phyloP scores from a whole-genome alignment of 2,329 filamentous ascomycete genomes.

The Periconia sp. region DNA sequence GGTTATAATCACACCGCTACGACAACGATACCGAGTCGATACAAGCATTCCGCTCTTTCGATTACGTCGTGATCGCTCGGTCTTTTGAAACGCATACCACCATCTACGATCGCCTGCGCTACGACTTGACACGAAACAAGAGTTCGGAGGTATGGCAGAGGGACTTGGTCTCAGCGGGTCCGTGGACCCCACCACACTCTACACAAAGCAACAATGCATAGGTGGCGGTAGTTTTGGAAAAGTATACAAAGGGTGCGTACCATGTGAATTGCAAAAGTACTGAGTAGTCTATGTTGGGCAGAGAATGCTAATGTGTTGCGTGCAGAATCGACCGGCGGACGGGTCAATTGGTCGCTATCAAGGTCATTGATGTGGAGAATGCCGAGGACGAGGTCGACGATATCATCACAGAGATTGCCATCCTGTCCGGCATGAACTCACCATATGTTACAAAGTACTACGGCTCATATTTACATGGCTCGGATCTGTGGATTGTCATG shows the following conservation, averaged over 20 bases:
- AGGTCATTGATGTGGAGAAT: slow-evolving; percentile 98
- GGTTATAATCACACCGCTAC: too few relatives aligned
- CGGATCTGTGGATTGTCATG: slow-evolving; percentile 99
- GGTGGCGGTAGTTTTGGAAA: slow-evolving; percentile 98
- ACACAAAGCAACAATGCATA: slow-evolving; percentile 71
- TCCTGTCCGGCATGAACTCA: slow-evolving; percentile 92
- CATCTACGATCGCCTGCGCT: background rate
- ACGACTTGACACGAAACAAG: background rate
- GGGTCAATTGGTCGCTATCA: slow-evolving; percentile 94
- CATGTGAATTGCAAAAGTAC: background rate
- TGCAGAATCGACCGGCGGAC: slow-evolving; percentile 85
- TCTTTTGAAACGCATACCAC: background rate
- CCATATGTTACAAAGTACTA: slow-evolving; percentile 98
- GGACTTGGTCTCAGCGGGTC: slow-evolving; percentile 48
- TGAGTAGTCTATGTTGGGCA: slow-evolving; percentile 2
- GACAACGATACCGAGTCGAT: too few relatives aligned
- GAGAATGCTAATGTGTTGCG: background rate
- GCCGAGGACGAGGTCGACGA: slow-evolving; percentile 99
- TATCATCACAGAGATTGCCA: slow-evolving; percentile 98
- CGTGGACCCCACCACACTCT: slow-evolving; percentile 85
- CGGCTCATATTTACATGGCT: slow-evolving; percentile 93
- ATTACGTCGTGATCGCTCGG: background rate
- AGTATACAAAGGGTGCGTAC: slow-evolving; percentile 87
- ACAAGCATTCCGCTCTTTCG: background rate
- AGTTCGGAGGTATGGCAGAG: slow-evolving; percentile 23